Conservation (phyloP, 2,329 filamentous ascomycete species). For the Claviceps purpurea region DNA sequence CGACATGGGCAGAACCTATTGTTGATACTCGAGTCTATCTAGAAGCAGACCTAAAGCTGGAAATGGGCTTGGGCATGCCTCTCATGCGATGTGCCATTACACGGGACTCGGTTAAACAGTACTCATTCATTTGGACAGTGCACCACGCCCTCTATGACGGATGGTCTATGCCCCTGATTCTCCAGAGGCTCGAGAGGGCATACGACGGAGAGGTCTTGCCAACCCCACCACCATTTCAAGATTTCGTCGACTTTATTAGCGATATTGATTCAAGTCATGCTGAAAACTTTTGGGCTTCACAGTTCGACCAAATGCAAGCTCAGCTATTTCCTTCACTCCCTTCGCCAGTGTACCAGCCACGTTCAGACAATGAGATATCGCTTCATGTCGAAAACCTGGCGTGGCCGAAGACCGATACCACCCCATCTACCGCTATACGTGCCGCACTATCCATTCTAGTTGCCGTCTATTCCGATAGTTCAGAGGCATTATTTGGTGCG, state of each 20-base stretch:
- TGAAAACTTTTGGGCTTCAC: background rate
- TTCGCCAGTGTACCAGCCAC: background rate
- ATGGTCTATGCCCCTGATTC: conserved; percentile 31
- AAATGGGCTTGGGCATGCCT: conserved; percentile 25
- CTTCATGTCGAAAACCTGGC: background rate
- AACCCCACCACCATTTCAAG: conserved; percentile 19
- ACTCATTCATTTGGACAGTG: conserved; percentile 24
- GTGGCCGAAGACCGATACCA: conserved; percentile 12
- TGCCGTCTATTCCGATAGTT: conserved; percentile 18
- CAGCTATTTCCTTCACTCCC: background rate
- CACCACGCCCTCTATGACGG: conserved; percentile 40
- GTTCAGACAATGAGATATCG: conserved; percentile 23
- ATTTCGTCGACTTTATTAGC: conserved; percentile 24
- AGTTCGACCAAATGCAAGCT: background rate
- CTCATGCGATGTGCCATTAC: conserved; percentile 28
- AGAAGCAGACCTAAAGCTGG: conserved; percentile 19
- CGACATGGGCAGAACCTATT: conserved; percentile 12
- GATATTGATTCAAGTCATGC: background rate
- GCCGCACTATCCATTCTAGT: conserved; percentile 19
- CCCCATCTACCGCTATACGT: conserved; percentile 9
- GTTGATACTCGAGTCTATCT: conserved; percentile 21
- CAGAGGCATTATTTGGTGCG: conserved; percentile 18
- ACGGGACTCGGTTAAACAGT: conserved; percentile 18
- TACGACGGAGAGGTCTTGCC: conserved; percentile 18
- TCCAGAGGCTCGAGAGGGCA: conserved; percentile 25